A percentile compares a stretch with the other conserved stretches of the same genome.
Evolutionary conservation across 2,329 filamentous ascomycete species (phyloP).

Genomic region (Blumeria graminis): DNA sequence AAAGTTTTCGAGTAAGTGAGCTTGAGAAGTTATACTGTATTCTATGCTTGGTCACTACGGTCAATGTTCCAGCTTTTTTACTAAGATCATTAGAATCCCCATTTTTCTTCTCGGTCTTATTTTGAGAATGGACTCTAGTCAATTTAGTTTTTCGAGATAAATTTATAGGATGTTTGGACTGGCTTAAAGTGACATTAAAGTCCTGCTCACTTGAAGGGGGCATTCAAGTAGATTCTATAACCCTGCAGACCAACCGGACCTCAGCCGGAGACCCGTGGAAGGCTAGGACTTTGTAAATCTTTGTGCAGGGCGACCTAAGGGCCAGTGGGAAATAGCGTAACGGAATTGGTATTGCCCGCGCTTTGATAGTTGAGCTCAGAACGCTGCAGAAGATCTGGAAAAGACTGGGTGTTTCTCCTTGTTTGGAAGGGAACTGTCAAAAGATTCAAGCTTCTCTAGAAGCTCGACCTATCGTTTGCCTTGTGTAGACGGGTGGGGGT

Average conservation of each 20-base stretch:
- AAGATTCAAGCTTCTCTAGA: too few relatives aligned
- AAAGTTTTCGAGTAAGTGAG: conserved; percentile 2
- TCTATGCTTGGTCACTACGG: conserved; percentile 15
- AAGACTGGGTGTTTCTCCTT: too few relatives aligned
- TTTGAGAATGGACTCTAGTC: conserved; percentile 10
- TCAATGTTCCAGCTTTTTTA: conserved; percentile 9
- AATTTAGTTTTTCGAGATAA: conserved; percentile 8
- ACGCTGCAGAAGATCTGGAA: too few relatives aligned
- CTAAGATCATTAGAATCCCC: conserved; percentile 14
- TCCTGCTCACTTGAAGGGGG: conserved; percentile 16
- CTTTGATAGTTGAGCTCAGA: too few relatives aligned
- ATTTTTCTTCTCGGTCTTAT: conserved; percentile 15
- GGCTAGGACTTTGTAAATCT: too few relatives aligned
- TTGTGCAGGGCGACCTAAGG: too few relatives aligned
- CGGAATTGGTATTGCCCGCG: too few relatives aligned
- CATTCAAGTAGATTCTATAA: conserved; percentile 14
- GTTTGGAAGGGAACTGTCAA: too few relatives aligned
- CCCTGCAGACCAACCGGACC: neutral
- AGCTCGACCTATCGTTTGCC: too few relatives aligned
- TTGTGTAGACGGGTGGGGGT: too few relatives aligned
- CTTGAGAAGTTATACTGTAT: conserved; percentile 7
- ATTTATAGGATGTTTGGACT: conserved; percentile 8
- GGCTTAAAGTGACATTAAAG: conserved; percentile 7
- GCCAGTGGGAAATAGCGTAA: too few relatives aligned
- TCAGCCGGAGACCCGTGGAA: too few relatives aligned